Evolutionary conservation across 2,329 filamentous ascomycete genomes (phyloP).

Genomic region (Fusarium anthophilum): DNA sequence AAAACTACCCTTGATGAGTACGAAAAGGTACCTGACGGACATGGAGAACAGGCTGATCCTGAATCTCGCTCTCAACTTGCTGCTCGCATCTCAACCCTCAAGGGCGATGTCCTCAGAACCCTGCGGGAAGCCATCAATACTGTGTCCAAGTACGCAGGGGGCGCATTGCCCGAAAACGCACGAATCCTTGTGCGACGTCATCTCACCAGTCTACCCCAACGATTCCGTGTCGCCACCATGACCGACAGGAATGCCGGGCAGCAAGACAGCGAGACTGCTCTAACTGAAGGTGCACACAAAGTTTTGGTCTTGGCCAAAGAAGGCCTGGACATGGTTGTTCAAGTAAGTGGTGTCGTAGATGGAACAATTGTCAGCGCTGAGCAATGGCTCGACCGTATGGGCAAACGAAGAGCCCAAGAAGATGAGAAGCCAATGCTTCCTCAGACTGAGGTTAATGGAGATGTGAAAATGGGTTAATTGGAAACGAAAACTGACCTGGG

Average conservation of each 20-base stretch:
- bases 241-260: conserved; percentile 39
- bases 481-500: conserved; percentile 11
- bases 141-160: conserved; percentile 91
- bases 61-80: conserved; percentile 56
- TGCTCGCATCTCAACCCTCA: conserved; percentile 73
- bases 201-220: conserved; percentile 83
- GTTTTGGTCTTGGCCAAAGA: conserved; percentile 89
- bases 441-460: conserved; percentile 34
- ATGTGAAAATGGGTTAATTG: conserved; percentile 44
- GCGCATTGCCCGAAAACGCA: conserved; percentile 89
- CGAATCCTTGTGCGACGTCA: conserved; percentile 83
- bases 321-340: conserved; percentile 91
- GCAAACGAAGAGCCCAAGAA: conserved; percentile 50
- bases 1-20: conserved; percentile 83
- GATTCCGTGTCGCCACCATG: conserved; percentile 79
- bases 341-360: conserved; percentile 88
- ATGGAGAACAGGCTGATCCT: conserved; percentile 1
- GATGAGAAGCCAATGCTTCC: conserved; percentile 43
- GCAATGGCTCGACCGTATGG: conserved; percentile 85
- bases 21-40: conserved; percentile 57
- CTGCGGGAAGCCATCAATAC: conserved; percentile 84
- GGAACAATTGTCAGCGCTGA: conserved; percentile 92
- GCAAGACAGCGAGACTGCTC: conserved; percentile 49
- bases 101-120: conserved; percentile 77
- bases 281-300: conserved; percentile 71